Evolutionary conservation across 2,329 filamentous ascomycete species (phyloP).

Genomic region (Ambrosiella xylebori): DNA sequence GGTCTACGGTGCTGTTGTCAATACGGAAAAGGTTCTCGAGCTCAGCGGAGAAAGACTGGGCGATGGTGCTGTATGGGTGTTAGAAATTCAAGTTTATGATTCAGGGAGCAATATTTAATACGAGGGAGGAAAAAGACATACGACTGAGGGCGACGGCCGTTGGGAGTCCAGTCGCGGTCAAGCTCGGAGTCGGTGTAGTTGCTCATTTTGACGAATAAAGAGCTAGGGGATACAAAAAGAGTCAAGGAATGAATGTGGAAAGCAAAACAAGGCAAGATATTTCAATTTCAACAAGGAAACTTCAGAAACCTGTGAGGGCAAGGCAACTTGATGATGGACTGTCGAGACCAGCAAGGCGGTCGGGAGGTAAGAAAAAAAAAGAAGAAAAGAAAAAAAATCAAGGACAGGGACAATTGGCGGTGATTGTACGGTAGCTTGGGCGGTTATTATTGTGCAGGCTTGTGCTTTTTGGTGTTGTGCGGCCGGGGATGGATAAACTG

Average conservation of each 20-base stretch:
- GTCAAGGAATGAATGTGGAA: background rate
- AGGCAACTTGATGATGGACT: too few species aligned
- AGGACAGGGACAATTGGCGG: background rate
- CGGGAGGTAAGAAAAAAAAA: background rate
- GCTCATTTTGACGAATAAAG: constrained; percentile 17
- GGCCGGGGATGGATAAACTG: too few species aligned
- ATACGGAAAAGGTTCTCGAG: constrained; percentile 82
- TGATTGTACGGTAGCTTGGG: background rate
- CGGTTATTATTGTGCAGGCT: background rate
- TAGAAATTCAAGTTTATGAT: background rate
- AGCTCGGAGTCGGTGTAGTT: constrained; percentile 41
- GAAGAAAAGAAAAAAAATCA: background rate
- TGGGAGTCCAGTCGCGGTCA: constrained; percentile 67
- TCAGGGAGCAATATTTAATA: background rate
- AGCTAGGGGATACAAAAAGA: background rate
- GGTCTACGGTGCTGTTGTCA: constrained; percentile 56
- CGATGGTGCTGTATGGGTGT: constrained; percentile 50
- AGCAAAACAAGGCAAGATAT: background rate
- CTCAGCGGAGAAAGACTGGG: constrained; percentile 70
- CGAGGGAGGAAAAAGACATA: constrained; percentile 36
- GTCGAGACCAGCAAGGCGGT: background rate
- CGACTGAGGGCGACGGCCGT: constrained; percentile 64
- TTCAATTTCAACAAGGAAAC: too few species aligned
- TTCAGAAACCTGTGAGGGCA: too few species aligned
- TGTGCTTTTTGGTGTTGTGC: too few species aligned